Conservation (phyloP, 345 rosid species). For the Carallia brachiata region DNA sequence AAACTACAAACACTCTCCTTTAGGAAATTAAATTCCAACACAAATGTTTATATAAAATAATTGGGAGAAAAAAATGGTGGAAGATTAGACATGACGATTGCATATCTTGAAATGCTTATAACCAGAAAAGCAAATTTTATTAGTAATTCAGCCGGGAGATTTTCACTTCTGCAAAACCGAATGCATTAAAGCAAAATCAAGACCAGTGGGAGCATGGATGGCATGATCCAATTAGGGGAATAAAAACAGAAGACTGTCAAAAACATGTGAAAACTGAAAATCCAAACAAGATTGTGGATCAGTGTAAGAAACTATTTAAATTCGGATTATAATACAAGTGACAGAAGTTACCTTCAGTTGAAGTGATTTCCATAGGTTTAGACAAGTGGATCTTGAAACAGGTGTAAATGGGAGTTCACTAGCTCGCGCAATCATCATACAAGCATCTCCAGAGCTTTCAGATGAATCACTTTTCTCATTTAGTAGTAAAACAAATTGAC, state of each 20-base stretch:
- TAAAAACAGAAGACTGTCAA: background rate
- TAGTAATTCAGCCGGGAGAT: background rate
- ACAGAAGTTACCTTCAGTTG: conserved; percentile 55
- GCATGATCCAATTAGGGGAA: background rate
- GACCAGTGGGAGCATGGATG: background rate
- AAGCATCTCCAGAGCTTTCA: conserved; percentile 71
- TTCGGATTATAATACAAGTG: conserved; percentile 4
- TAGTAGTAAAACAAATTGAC: conserved; percentile 61
- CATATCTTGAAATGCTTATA: background rate
- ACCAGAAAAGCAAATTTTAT: conserved; percentile 2
- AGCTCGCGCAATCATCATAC: conserved; percentile 72
- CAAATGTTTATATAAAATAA: background rate
- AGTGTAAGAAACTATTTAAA: background rate
- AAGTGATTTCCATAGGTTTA: conserved; percentile 48
- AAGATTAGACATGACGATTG: no score
- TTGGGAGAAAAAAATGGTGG: no score
- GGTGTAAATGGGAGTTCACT: conserved; percentile 62
- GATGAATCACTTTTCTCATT: conserved; percentile 42
- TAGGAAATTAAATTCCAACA: background rate
- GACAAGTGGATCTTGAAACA: conserved; percentile 43
- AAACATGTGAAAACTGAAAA: background rate
- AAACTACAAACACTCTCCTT: background rate
- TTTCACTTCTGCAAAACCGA: background rate
- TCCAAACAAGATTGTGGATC: background rate
- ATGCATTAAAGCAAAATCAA: background rate